Base-by-base conservation (phyloP, 1,284 basidiomycete genomes). In the Peniophora sp. region DNA sequence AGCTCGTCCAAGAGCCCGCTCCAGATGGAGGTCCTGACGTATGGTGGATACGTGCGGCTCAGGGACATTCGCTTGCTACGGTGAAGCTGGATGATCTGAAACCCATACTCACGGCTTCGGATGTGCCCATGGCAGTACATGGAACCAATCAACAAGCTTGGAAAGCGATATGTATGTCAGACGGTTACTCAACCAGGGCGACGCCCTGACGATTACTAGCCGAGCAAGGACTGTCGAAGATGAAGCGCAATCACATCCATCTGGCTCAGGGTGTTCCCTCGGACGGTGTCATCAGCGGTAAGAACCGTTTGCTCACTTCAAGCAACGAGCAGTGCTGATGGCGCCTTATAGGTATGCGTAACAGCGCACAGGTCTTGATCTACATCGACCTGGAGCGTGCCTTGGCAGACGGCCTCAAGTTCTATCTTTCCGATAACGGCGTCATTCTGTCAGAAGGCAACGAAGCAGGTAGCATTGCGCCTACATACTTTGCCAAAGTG, bases 1-100 rank as follows among this genome's bases (percentile, higher is more conserved):
- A 81, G 55, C 71, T 96, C 44, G 56, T 81, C 17, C 15, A 20
- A n/a, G 37, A 41, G 37, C 37, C 37, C 15, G 37, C 8, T 15
- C 8, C 37, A 8, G 37, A 41, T 5, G 73, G 73, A 51, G 88
- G 88, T 48, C 68, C 74, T 14, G 75, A 79, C 57, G 66, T 76
- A 18, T 89, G 86, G 81, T 94, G 85, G 82, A 94, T 97, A 57
- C 76, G 92, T 46, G 96, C 96, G 0, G 92, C 92, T 55, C 96
- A 98, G 68, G 97, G 96, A 0, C 96, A 98, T 69, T 90, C 92
- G 2, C 71, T 95, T 37, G 77, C 83, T 69, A 68, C 74, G 0
- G 73, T 90, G 12, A 70, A 83, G 44, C 68, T 95, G 22, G 82
- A 32, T 32, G 27, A 90, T 32, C 67, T 92, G 46, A 73, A 73